A percentile compares a stretch with the other conserved stretches of the same genome.
These are phyloP conservation scores for Tilletia walkeri DNA, from an alignment of 1,284 basidiomycete genomes.

Conservation along the genomic window DNA sequence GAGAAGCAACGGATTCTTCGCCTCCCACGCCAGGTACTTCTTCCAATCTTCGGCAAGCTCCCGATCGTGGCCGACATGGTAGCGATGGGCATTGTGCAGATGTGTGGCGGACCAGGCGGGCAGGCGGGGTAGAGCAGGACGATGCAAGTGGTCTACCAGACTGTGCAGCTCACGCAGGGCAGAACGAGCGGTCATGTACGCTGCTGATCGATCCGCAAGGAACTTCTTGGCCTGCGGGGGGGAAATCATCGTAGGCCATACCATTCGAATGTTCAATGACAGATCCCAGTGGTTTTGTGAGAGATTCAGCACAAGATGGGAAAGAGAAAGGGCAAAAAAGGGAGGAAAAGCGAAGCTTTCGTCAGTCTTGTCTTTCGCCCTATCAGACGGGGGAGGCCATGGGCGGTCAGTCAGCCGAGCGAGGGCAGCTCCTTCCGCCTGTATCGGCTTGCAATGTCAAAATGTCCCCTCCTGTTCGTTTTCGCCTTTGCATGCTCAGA, in stretches of 20 bases:
- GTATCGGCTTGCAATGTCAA: neutral
- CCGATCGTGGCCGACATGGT: conserved; percentile 61
- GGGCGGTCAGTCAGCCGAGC: no score
- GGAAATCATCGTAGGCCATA: no score
- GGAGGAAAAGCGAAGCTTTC: no score
- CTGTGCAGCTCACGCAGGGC: conserved; percentile 76
- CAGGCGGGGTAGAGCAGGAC: conserved; percentile 42
- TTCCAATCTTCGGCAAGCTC: conserved; percentile 81
- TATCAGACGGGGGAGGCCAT: no score
- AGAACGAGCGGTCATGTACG: conserved; percentile 89
- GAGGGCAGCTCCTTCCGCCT: neutral
- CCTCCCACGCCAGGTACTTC: conserved; percentile 90
- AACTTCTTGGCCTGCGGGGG: conserved; percentile 79
- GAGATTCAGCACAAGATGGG: no score
- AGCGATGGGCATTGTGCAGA: neutral
- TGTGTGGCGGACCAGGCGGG: conserved; percentile 36
- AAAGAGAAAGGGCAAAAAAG: no score
- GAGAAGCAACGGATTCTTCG: conserved; percentile 85
- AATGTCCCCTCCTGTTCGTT: no score
- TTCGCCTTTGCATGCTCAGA: neutral
- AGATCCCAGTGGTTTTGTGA: no score
- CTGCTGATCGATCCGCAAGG: conserved; percentile 75
- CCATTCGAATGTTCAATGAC: no score
- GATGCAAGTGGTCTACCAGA: conserved; percentile 60
- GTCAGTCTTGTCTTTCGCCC: no score